Evolutionary conservation across 805 yeast species (phyloP), one percentile per base, ranked within the genome.

Genomic region (Helenozyma rhizophorensis): DNA sequence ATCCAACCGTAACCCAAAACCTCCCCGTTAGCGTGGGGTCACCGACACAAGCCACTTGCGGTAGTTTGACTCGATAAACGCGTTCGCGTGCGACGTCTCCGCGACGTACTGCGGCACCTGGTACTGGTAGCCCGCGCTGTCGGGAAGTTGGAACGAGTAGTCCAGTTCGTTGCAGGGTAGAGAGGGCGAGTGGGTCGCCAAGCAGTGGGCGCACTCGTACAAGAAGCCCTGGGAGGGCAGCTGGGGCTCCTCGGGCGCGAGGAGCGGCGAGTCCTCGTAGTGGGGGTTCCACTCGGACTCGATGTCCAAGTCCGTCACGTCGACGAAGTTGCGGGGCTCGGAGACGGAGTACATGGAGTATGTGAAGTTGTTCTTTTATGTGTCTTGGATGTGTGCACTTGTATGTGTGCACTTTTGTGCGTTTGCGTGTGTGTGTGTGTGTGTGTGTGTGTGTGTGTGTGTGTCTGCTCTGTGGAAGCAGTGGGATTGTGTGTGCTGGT

Each of bases 221-320:
- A 46, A 37, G 25, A 41, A 37, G n/a, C 26, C 39, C 25, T 36
- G 23, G 10, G 36, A 19, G 16, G 43, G 38, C n/a, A 28, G 14
- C 18, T 40, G 36, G 12, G 47, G 37, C 27, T 27, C 35, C 19
- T 36, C 24, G 9, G 28, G 36, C 7, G 24, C 23, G 27, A 25
- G 26, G 14, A 28, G 14, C 1, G 39, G 36, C 10, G 32, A 28
- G 27, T 25, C 30, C 19, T 37, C 46, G 28, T 44, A 43, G 10
- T 43, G 48, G 17, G 50, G 42, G 43, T 46, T 46, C 50, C 50
- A 46, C 27, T 45, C 50, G 31, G 44, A 42, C 28, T 43, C 48
- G 24, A 41, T 34, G 34, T 43, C 48, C 32, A 43, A 36, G 39
- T 43, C 48, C 30, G 39, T 36, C 31, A 32, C 28, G 39, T 43